Evolutionary conservation across 2,329 filamentous ascomycete genomes (phyloP).

Genomic region (Talaromyces marneffei): DNA sequence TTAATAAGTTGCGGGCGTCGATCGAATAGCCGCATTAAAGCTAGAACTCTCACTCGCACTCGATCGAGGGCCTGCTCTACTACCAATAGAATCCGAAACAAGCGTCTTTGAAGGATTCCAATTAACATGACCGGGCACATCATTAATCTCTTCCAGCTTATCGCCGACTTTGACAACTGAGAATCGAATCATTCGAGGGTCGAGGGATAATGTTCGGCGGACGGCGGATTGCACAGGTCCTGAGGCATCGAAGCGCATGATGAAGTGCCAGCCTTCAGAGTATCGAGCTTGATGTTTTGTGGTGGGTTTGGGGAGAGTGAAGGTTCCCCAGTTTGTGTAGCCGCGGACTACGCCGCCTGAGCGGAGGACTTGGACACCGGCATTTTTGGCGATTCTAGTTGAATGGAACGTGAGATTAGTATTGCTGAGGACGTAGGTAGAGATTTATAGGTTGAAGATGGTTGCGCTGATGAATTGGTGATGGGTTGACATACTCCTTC

Average conservation of each 20-base stretch:
- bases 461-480: conserved; percentile 9
- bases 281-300: conserved; percentile 78
- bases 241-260: conserved; percentile 89
- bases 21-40: background rate
- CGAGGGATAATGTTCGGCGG: conserved; percentile 68
- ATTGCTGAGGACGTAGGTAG: background rate
- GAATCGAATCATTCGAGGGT: conserved; percentile 85
- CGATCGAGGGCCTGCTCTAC: background rate
- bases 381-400: conserved; percentile 74
- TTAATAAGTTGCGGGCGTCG: background rate
- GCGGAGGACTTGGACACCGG: conserved; percentile 75
- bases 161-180: conserved; percentile 78
- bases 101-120: conserved; percentile 38
- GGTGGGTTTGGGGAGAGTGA: conserved; percentile 73
- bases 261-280: conserved; percentile 88
- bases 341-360: conserved; percentile 85
- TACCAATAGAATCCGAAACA: conserved; percentile 7
- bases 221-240: conserved; percentile 68
- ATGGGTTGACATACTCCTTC: conserved; percentile 67
- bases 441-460: conserved; percentile 1
- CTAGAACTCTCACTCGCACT: background rate
- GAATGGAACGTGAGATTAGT: background rate
- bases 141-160: conserved; percentile 57
- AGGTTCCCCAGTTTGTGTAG: conserved; percentile 91
- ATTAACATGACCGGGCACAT: conserved; percentile 50